Conservation (phyloP, 2,329 filamentous ascomycete genomes). For the Lizonia empirigonia region DNA sequence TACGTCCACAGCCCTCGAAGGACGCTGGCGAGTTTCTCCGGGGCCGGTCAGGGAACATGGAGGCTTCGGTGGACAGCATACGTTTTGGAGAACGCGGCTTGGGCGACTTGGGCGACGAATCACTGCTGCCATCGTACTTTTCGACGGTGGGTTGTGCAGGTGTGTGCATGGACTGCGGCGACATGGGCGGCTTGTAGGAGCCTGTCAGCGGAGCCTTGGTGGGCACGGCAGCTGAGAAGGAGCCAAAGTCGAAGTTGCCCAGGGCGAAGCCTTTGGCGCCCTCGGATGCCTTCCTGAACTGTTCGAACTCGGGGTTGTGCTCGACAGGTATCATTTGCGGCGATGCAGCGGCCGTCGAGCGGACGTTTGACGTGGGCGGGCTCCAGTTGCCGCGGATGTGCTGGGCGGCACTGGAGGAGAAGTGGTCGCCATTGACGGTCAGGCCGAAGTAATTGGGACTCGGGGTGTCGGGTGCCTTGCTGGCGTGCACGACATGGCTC, state of each 20-base stretch:
- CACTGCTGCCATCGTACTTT: slow-evolving; percentile 23
- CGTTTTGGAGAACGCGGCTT: slow-evolving; percentile 56
- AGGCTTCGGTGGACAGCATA: slow-evolving; percentile 53
- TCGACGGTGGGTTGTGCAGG: slow-evolving; percentile 27
- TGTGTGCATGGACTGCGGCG: slow-evolving; percentile 43
- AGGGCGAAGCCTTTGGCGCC: slow-evolving; percentile 57
- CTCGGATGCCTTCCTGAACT: slow-evolving; percentile 72
- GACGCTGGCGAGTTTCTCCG: slow-evolving; percentile 56
- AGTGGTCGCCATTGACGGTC: slow-evolving; percentile 64
- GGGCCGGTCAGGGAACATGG: slow-evolving; percentile 50
- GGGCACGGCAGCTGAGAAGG: slow-evolving; percentile 36
- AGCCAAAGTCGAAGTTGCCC: slow-evolving; percentile 51
- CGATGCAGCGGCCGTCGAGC: slow-evolving; percentile 70
- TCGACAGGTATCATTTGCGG: slow-evolving; percentile 74
- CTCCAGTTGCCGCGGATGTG: slow-evolving; percentile 76
- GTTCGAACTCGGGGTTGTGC: slow-evolving; percentile 80
- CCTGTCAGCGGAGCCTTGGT: slow-evolving; percentile 23
- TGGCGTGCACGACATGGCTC: slow-evolving; percentile 30
- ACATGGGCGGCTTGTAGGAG: slow-evolving; percentile 33
- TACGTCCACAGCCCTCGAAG: slow-evolving; percentile 47
- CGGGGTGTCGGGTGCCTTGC: slow-evolving; percentile 45
- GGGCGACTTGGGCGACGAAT: slow-evolving; percentile 11
- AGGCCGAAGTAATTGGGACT: slow-evolving; percentile 92
- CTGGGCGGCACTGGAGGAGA: slow-evolving; percentile 64
- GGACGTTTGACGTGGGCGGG: slow-evolving; percentile 71